A percentile compares a stretch with the other conserved stretches of the same genome.
phyloP scores from a whole-genome alignment of 106 monocot species.

The Posidonia australis region DNA sequence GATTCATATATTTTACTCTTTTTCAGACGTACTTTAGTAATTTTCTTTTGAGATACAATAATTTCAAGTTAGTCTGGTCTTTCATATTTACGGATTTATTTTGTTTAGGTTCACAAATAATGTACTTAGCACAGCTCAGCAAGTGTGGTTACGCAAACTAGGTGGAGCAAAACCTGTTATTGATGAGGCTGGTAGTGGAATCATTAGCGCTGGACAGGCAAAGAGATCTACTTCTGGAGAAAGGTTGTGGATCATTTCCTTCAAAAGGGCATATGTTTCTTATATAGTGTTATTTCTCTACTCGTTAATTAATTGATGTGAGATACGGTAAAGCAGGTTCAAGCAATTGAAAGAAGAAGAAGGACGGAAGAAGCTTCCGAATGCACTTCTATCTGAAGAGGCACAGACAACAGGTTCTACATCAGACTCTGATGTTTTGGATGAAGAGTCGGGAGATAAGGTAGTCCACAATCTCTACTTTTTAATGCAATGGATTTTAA shows the following conservation, averaged over 20 bases:
- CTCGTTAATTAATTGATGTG: neutral
- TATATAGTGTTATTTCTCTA: neutral
- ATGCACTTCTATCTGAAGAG: slow-evolving; percentile 29
- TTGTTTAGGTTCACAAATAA: slow-evolving; percentile 86
- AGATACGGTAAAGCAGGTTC: slow-evolving; percentile 36
- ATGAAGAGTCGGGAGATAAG: slow-evolving; percentile 44
- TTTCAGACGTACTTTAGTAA: too few relatives aligned
- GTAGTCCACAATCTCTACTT: too few relatives aligned
- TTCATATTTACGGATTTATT: neutral
- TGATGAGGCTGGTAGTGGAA: slow-evolving; percentile 59
- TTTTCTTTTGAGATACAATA: too few relatives aligned
- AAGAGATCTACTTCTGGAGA: slow-evolving; percentile 73
- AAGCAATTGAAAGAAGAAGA: slow-evolving; percentile 77
- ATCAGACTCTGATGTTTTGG: slow-evolving; percentile 37
- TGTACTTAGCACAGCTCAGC: slow-evolving; percentile 89
- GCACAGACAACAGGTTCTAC: slow-evolving; percentile 25
- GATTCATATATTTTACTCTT: neutral
- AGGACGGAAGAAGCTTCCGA: slow-evolving; percentile 24
- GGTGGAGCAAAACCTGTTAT: slow-evolving; percentile 89
- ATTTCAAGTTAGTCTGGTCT: too few relatives aligned
- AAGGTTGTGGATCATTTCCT: slow-evolving; percentile 29
- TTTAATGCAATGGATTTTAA: too few relatives aligned
- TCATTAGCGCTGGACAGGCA: slow-evolving; percentile 85
- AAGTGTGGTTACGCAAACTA: slow-evolving; percentile 85
- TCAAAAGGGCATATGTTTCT: neutral